Evolutionary conservation across 164 flowering plant genomes (phyloP).

Genomic region (Euptelea pleiosperma): DNA sequence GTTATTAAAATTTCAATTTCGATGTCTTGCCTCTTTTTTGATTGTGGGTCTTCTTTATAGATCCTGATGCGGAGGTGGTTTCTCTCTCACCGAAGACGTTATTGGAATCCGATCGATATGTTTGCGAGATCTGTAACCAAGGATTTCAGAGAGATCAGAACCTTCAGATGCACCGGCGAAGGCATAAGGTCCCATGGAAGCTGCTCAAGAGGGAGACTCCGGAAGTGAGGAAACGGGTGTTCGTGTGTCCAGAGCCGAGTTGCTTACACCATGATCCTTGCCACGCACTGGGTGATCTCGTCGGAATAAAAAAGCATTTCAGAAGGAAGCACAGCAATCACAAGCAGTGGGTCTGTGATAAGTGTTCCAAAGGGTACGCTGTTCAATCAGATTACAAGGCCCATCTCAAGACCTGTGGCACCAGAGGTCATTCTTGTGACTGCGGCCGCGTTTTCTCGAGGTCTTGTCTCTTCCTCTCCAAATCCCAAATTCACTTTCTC

Average conservation of each 20-base stretch:
- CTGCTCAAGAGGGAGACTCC: conserved; percentile 81
- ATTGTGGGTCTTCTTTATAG: conserved; percentile 26
- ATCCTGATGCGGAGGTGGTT: conserved; percentile 97
- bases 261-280: conserved; percentile 95
- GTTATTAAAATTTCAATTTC: not conserved
- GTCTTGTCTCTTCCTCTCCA: conserved; percentile 26
- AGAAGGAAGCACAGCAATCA: conserved; percentile 82
- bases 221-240: conserved; percentile 72
- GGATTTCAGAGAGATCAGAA: conserved; percentile 97
- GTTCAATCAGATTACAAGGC: conserved; percentile 98
- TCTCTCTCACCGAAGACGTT: conserved; percentile 86
- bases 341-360: conserved; percentile 92
- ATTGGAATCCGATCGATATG: conserved; percentile 90
- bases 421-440: conserved; percentile 95
- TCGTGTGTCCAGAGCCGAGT: conserved; percentile 92
- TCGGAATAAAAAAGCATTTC: conserved; percentile 94
- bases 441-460: conserved; percentile 97
- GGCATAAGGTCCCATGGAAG: conserved; percentile 99
- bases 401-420: conserved; percentile 96
- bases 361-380: conserved; percentile 91
- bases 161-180: conserved; percentile 91
- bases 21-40: not conserved
- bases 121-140: conserved; percentile 97
- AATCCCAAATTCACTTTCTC: not conserved
- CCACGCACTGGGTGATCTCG: conserved; percentile 94